Conservation (phyloP, 257 asterid genomes). For the Solanum clarkiae region DNA sequence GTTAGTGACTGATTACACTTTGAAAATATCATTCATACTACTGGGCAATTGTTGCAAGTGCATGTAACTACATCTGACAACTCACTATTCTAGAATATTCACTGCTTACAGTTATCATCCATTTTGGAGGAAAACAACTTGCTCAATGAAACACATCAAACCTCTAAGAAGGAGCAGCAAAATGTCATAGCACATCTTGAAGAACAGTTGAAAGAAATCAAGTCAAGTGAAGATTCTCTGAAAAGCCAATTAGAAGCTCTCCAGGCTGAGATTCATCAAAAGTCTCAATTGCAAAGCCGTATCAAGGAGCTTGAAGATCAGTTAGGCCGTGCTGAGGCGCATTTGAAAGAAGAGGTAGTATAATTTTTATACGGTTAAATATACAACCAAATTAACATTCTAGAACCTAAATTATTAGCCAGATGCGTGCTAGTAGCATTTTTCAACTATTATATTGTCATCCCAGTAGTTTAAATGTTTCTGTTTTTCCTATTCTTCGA, state of each 20-base stretch:
- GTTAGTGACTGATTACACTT: constrained; percentile 16
- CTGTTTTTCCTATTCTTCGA: background rate
- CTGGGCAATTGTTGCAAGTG: background rate
- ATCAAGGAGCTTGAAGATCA: constrained; percentile 56
- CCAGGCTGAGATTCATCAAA: constrained; percentile 35
- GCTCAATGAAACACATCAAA: constrained; percentile 57
- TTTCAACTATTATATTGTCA: background rate
- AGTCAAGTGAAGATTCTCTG: constrained; percentile 39
- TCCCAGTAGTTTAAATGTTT: background rate
- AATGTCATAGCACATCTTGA: constrained; percentile 46
- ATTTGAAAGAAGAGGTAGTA: constrained; percentile 39
- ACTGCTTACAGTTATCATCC: constrained; percentile 50
- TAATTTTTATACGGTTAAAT: background rate
- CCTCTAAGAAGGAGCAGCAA: constrained; percentile 66
- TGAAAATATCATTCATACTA: background rate
- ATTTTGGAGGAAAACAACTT: constrained; percentile 54
- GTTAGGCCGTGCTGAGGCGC: constrained; percentile 38
- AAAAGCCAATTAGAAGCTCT: constrained; percentile 46
- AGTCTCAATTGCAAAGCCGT: constrained; percentile 38
- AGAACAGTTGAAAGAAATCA: constrained; percentile 63
- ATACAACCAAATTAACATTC: background rate
- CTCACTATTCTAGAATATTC: background rate
- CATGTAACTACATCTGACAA: background rate
- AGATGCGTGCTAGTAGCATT: background rate
- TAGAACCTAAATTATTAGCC: background rate